Evolutionary conservation across 352 stramenopile species (phyloP).

Genomic region (Stramenopiles sp.): DNA sequence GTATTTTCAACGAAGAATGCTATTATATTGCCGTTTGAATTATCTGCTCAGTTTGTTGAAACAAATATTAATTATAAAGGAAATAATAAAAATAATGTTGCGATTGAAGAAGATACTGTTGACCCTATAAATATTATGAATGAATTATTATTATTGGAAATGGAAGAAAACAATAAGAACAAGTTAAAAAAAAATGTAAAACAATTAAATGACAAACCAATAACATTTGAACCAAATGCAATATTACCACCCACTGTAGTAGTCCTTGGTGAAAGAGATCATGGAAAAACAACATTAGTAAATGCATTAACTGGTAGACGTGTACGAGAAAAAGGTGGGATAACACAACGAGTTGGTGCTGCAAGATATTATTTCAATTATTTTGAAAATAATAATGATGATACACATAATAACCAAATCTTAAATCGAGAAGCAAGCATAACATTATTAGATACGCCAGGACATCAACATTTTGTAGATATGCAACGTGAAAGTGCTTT

Average conservation of each 20-base stretch:
- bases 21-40: background rate
- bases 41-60: background rate
- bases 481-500: background rate
- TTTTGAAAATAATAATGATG: background rate
- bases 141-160: background rate
- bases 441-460: background rate
- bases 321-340: background rate
- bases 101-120: background rate
- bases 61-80: background rate
- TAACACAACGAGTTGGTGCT: background rate
- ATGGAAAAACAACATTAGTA: background rate
- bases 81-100: background rate
- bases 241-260: background rate
- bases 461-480: background rate
- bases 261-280: background rate
- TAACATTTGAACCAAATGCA: too few relatives aligned
- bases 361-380: conserved; percentile 1
- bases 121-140: background rate
- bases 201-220: too few relatives aligned
- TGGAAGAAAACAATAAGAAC: background rate
- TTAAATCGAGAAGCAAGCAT: background rate
- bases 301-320: background rate
- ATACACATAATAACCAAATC: background rate
- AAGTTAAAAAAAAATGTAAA: background rate
- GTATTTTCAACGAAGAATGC: background rate